Conservation (phyloP, 129 eudicot species). For the Saposhnikovia divaricata region DNA sequence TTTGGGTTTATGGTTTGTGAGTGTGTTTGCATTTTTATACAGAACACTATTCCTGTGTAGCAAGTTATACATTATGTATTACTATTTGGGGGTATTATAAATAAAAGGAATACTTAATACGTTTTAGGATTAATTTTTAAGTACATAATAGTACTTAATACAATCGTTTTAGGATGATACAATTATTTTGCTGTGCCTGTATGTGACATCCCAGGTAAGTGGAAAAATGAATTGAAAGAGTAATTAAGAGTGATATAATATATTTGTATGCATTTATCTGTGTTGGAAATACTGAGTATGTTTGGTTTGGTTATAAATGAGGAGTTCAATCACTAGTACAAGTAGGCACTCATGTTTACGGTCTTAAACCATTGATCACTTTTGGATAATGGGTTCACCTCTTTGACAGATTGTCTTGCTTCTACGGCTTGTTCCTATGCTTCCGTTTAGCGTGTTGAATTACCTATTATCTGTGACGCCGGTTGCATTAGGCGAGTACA, state of each 20-base stretch:
- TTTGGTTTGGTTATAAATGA: not conserved
- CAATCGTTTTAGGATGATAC: not conserved
- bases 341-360: not conserved
- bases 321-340: not conserved
- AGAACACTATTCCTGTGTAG: not conserved
- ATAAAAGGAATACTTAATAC: too few relatives aligned
- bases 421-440: slow-evolving; percentile 89
- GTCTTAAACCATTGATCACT: not conserved
- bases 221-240: not conserved
- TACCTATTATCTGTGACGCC: slow-evolving; percentile 90
- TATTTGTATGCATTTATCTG: not conserved
- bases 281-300: not conserved
- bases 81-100: not conserved
- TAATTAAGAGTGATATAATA: not conserved
- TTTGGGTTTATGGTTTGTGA: slow-evolving; percentile 81
- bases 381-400: not conserved
- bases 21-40: not conserved
- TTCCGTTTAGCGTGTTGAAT: slow-evolving; percentile 82
- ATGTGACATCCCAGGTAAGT: not conserved
- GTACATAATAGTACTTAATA: not conserved
- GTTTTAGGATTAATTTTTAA: too few relatives aligned
- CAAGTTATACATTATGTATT: not conserved
- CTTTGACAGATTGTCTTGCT: slow-evolving; percentile 67
- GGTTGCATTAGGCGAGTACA: slow-evolving; percentile 53
- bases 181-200: not conserved